phyloP scores from a whole-genome alignment of 73 alveolate species.

The Paramecium primaurelia region DNA sequence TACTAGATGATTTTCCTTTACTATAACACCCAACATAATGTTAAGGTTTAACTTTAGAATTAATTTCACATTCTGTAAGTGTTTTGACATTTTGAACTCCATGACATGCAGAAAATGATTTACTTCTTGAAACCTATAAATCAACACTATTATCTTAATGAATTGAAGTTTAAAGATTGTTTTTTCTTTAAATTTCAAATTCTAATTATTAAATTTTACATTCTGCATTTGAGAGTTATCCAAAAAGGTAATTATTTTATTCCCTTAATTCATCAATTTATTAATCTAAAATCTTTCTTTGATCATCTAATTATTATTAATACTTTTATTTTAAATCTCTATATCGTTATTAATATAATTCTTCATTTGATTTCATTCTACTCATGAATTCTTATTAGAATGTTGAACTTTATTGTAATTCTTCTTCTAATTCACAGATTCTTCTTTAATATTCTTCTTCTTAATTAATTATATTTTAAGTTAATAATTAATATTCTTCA shows the following conservation, averaged over 20 bases:
- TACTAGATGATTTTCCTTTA: not conserved
- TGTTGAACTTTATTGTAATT: not conserved
- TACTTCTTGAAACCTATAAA: not conserved
- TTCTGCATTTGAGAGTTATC: not conserved
- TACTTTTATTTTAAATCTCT: slow-evolving; percentile 30
- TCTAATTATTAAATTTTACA: not conserved
- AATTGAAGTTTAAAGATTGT: not conserved
- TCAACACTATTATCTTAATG: not conserved
- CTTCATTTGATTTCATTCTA: slow-evolving; percentile 30
- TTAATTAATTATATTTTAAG: not conserved
- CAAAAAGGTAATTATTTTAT: not conserved
- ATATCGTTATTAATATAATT: not conserved
- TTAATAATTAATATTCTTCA: slow-evolving; percentile 30
- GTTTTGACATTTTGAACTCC: not conserved
- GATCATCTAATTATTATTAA: slow-evolving; percentile 15
- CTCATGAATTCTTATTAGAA: slow-evolving; percentile 5
- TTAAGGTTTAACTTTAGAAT: not conserved
- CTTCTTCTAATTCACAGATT: slow-evolving; percentile 47
- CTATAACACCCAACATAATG: slow-evolving; percentile 2
- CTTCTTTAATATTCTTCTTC: slow-evolving; percentile 40
- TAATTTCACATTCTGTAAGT: not conserved
- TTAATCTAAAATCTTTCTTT: not conserved
- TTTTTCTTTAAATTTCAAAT: not conserved
- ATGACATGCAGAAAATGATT: slow-evolving; percentile 18
- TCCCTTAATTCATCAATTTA: slow-evolving; percentile 48